Evolutionary conservation across 106 monocot species (phyloP).

Genomic region (Acorus gramineus): DNA sequence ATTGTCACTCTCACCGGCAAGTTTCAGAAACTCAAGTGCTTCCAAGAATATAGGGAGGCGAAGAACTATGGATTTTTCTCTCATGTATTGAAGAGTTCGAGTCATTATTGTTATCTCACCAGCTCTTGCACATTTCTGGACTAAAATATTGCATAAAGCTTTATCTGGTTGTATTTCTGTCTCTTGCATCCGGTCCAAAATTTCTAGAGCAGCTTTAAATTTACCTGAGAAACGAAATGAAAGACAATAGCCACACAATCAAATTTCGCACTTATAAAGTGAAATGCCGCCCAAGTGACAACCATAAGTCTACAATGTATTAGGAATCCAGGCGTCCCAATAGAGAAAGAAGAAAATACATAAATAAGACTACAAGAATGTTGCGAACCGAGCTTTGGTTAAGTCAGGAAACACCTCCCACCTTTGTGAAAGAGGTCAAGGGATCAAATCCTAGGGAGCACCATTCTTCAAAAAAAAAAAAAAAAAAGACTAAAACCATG

Average conservation of each 20-base stretch:
- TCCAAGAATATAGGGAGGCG: constrained; percentile 63
- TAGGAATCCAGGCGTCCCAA: too few relatives aligned
- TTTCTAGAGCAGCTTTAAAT: constrained; percentile 52
- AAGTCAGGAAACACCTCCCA: too few relatives aligned
- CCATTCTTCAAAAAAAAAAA: too few relatives aligned
- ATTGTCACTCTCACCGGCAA: constrained; percentile 27
- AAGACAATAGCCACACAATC: neutral
- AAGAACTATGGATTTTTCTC: constrained; percentile 59
- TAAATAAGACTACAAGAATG: too few relatives aligned
- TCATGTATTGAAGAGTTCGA: constrained; percentile 67
- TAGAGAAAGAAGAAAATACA: too few relatives aligned
- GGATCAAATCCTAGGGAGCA: too few relatives aligned
- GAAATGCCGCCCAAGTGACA: too few relatives aligned
- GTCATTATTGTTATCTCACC: constrained; percentile 46
- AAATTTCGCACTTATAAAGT: too few relatives aligned
- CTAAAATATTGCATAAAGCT: constrained; percentile 76
- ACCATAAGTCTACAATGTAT: too few relatives aligned
- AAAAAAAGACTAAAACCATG: too few relatives aligned
- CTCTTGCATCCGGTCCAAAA: constrained; percentile 64
- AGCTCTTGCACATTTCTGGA: constrained; percentile 57
- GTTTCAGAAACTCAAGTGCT: constrained; percentile 51
- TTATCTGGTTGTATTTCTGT: constrained; percentile 64
- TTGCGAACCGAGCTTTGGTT: too few relatives aligned
- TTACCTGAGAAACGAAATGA: constrained; percentile 30
- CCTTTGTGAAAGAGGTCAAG: too few relatives aligned